Conservation (phyloP, 306 rosid genomes). For the Dalbergia oliveri region DNA sequence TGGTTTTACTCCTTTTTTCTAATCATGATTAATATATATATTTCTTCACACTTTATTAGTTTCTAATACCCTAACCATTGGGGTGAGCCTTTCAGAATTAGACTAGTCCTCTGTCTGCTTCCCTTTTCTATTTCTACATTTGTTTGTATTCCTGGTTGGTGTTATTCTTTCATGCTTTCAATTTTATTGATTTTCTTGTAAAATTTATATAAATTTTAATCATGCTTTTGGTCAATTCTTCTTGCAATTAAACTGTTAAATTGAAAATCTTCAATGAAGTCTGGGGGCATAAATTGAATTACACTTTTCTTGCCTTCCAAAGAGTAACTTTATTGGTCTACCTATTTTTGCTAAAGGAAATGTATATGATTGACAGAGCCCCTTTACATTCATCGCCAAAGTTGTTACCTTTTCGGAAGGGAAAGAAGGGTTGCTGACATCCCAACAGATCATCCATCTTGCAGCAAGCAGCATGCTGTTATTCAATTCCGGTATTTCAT, state of each 20-base stretch:
- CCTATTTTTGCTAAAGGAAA: constrained; percentile 41
- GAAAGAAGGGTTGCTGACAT: constrained; percentile 97
- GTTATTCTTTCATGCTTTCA: constrained; percentile 3
- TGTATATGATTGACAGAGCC: constrained; percentile 73
- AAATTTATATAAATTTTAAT: constrained; percentile 11
- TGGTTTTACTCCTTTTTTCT: not conserved
- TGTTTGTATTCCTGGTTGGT: constrained; percentile 18
- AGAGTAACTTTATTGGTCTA: constrained; percentile 12
- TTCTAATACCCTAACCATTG: constrained; percentile 25
- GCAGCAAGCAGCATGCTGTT: constrained; percentile 99
- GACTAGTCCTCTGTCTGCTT: not conserved
- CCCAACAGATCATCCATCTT: constrained; percentile 98
- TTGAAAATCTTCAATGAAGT: constrained; percentile 8
- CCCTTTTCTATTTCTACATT: constrained; percentile 12
- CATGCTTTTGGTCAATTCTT: constrained; percentile 4
- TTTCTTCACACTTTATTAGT: constrained; percentile 36
- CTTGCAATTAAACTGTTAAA: constrained; percentile 30
- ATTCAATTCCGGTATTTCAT: constrained; percentile 82
- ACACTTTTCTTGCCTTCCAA: constrained; percentile 21
- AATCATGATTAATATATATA: not conserved
- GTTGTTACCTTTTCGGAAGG: constrained; percentile 97
- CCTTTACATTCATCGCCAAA: constrained; percentile 94
- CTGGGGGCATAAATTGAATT: constrained; percentile 18
- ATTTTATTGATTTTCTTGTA: constrained; percentile 11
- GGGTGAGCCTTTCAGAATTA: constrained; percentile 24